Evolutionary conservation across 768 basidiomycete species (phyloP).

Genomic region (Russula sp.): DNA sequence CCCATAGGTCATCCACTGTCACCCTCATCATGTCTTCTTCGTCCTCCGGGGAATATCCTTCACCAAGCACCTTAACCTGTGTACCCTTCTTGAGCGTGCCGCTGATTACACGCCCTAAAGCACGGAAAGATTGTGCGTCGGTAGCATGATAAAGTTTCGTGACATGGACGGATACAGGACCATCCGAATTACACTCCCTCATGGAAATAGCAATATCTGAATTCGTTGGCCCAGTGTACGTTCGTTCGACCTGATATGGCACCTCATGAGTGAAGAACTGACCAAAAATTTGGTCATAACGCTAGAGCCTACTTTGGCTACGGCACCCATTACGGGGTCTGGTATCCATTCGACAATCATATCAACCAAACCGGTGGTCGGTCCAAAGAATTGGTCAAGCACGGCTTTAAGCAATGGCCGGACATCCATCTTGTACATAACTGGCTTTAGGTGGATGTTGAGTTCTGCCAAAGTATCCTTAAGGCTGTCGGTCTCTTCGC

Average conservation of each 20-base stretch:
- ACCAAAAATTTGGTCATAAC: background rate
- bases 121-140: constrained; percentile 94
- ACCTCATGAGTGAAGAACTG: constrained; percentile 15
- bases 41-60: constrained; percentile 97
- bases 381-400: constrained; percentile 93
- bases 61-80: constrained; percentile 92
- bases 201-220: constrained; percentile 74
- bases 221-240: constrained; percentile 85
- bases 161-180: constrained; percentile 89
- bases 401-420: constrained; percentile 90
- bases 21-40: constrained; percentile 96
- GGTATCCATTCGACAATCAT: constrained; percentile 89
- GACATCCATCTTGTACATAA: constrained; percentile 99
- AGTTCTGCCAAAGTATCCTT: constrained; percentile 71
- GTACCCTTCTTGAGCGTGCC: constrained; percentile 82
- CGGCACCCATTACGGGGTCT: constrained; percentile 57
- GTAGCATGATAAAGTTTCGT: constrained; percentile 95
- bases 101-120: constrained; percentile 90
- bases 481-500: constrained; percentile 87
- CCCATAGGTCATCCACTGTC: constrained; percentile 82
- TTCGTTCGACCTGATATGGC: constrained; percentile 57
- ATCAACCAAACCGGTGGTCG: constrained; percentile 84
- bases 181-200: constrained; percentile 76
- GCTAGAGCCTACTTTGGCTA: constrained; percentile 45
- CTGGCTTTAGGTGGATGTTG: constrained; percentile 80